phyloP scores from a whole-genome alignment of 2,329 filamentous ascomycete genomes.

The Aureobasidium sp. region DNA sequence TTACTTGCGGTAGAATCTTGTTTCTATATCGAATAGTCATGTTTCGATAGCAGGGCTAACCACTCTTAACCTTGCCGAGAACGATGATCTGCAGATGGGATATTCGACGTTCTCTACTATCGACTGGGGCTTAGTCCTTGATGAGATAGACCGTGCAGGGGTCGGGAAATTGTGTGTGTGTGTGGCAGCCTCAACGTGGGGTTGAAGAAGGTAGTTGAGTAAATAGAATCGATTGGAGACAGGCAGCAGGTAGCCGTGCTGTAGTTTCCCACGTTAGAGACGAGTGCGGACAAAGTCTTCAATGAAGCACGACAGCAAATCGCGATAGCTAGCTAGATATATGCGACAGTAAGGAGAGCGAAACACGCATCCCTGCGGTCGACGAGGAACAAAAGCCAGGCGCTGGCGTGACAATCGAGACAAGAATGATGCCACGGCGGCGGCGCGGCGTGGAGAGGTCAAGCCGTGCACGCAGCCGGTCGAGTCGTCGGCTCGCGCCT shows the following conservation, averaged over 20 bases:
- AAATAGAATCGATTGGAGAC: background rate
- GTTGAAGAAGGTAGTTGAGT: background rate
- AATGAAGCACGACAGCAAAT: background rate
- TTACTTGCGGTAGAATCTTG: background rate
- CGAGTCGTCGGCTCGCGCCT: background rate
- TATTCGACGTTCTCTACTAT: slow-evolving; percentile 3
- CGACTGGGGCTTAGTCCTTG: background rate
- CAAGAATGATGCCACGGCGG: background rate
- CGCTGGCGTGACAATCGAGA: background rate
- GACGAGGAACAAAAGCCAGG: background rate
- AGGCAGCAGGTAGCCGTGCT: background rate
- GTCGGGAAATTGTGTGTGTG: slow-evolving; percentile 10
- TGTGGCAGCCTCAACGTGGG: slow-evolving; percentile 12
- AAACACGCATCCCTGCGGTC: background rate
- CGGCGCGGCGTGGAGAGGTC: background rate
- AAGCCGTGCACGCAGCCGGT: background rate
- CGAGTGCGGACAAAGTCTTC: background rate
- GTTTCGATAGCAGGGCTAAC: background rate
- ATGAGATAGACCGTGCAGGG: slow-evolving; percentile 3
- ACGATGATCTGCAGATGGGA: slow-evolving; percentile 1
- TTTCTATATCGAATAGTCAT: background rate
- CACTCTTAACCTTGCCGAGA: background rate
- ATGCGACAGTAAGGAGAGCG: slow-evolving; percentile 5
- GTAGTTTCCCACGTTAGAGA: background rate
- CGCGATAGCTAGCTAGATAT: background rate